Conservation (phyloP, 2,329 filamentous ascomycete genomes). For the Verticillium nonalfalfae region DNA sequence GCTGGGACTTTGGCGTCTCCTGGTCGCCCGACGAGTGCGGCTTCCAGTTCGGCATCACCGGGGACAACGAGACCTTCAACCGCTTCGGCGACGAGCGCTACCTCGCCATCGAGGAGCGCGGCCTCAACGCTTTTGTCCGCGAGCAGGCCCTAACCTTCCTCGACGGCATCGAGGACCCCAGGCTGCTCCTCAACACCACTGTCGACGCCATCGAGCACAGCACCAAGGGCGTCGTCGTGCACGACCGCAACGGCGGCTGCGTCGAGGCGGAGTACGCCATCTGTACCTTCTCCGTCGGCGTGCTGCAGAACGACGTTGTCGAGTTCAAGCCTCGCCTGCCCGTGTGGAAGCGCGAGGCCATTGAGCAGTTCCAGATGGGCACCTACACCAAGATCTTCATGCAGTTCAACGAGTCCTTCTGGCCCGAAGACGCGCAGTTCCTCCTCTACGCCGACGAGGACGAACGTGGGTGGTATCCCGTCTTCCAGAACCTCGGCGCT, state of each 20-base stretch:
- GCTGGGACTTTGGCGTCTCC: slow-evolving; percentile 52
- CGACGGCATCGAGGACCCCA: slow-evolving; percentile 38
- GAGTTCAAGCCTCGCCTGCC: slow-evolving; percentile 54
- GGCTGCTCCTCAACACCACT: slow-evolving; percentile 51
- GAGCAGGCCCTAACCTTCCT: slow-evolving; percentile 54
- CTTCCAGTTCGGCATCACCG: slow-evolving; percentile 47
- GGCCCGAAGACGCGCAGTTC: slow-evolving; percentile 39
- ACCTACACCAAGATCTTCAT: slow-evolving; percentile 71
- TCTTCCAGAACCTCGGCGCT: slow-evolving; percentile 57
- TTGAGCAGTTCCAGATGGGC: slow-evolving; percentile 60
- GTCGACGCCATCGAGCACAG: slow-evolving; percentile 50
- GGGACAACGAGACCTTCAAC: slow-evolving; percentile 55
- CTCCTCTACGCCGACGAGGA: slow-evolving; percentile 37
- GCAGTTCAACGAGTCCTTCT: slow-evolving; percentile 63
- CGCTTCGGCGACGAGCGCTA: slow-evolving; percentile 57
- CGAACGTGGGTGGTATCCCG: slow-evolving; percentile 38
- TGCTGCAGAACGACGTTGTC: slow-evolving; percentile 56
- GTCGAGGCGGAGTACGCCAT: slow-evolving; percentile 56
- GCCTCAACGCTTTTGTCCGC: slow-evolving; percentile 52
- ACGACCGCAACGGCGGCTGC: slow-evolving; percentile 47
- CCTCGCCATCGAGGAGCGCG: slow-evolving; percentile 54
- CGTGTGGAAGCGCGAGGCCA: slow-evolving; percentile 56
- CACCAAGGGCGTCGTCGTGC: slow-evolving; percentile 43
- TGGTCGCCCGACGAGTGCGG: slow-evolving; percentile 50
- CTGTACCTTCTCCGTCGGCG: slow-evolving; percentile 62